A percentile compares a stretch with the other conserved stretches of the same genome.
Conservation (phyloP, 345 rosid genomes). For the Geranium rotundifolium region DNA sequence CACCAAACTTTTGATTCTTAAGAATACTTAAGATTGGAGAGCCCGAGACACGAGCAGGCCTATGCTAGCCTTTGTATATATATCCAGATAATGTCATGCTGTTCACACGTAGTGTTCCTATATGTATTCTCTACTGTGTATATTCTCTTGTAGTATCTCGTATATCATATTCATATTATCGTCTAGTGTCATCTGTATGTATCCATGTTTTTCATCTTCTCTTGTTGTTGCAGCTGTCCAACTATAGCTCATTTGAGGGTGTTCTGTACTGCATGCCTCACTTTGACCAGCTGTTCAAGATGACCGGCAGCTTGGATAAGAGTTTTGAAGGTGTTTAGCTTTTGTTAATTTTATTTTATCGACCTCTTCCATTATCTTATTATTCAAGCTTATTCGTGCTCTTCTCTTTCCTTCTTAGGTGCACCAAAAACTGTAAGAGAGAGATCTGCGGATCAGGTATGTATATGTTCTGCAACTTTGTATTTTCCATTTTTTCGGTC, state of each 20-base stretch:
- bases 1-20: too few species aligned
- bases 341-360: background rate
- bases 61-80: too few species aligned
- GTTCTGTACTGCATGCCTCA: constrained; percentile 73
- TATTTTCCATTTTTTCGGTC: background rate
- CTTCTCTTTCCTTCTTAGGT: constrained; percentile 22
- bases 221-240: constrained; percentile 37
- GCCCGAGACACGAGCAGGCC: too few species aligned
- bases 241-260: constrained; percentile 58
- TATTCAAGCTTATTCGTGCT: constrained; percentile 1
- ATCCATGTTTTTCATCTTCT: constrained; percentile 2
- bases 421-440: constrained; percentile 51
- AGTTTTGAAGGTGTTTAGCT: constrained; percentile 50
- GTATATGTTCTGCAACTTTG: too few species aligned
- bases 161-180: too few species aligned
- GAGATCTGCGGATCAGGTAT: constrained; percentile 49
- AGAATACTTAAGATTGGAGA: too few species aligned
- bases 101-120: too few species aligned
- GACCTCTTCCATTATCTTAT: background rate
- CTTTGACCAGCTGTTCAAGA: constrained; percentile 64
- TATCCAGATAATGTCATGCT: too few species aligned
- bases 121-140: too few species aligned
- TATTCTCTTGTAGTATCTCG: too few species aligned
- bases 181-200: background rate
- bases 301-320: constrained; percentile 72